Evolutionary conservation across 805 yeast species (phyloP), one percentile per base, ranked within the genome.

Genomic region (Hanseniaspora opuntiae): DNA sequence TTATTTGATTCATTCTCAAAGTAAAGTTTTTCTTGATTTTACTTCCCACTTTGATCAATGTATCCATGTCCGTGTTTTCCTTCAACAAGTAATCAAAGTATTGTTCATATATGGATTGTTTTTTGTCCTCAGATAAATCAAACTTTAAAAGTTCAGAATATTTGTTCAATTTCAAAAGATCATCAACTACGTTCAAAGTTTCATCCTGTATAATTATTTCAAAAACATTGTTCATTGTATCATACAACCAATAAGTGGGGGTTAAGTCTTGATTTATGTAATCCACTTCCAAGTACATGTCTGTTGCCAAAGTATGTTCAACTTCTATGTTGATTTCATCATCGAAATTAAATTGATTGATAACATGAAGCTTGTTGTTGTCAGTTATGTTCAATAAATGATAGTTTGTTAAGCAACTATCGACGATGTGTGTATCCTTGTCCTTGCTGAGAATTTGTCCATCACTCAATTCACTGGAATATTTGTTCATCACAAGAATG

Each of bases 171-270:
- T 72, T 73, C n/a, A 81, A 62, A 60, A 81, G 65, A 0, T 77
- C 69, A 52, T 75, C 76, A 96, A 97, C 86, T 3, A 89, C 80
- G 25, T 84, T 84, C 4, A 74, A 69, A 4, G 80, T 71, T 64
- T 90, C 97, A 61, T 83, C 75, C 36, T 74, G 74, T 12, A 86
- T 70, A 10, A 82, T 73, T 7, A 93, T 66, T 63, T 93, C 98
- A 62, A 75, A 84, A 10, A 93, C 78, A 47, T 72, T 72, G 5
- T 67, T 62, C 16, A 20, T 22, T 12, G 69, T 65, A 0, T 93
- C 78, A 60, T 71, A 86, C 3, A 84, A 65, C 98, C 98, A 93
- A 59, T 71, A 84, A 0, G 97, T 67, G 10, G 61, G 59, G 3
- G 24, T 32, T n/a, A 36, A 11, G 1, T 38, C 41, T 11, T 85